Base-by-base conservation (phyloP, 495 filamentous ascomycete genomes). In the Mytilinidion resinicola region DNA sequence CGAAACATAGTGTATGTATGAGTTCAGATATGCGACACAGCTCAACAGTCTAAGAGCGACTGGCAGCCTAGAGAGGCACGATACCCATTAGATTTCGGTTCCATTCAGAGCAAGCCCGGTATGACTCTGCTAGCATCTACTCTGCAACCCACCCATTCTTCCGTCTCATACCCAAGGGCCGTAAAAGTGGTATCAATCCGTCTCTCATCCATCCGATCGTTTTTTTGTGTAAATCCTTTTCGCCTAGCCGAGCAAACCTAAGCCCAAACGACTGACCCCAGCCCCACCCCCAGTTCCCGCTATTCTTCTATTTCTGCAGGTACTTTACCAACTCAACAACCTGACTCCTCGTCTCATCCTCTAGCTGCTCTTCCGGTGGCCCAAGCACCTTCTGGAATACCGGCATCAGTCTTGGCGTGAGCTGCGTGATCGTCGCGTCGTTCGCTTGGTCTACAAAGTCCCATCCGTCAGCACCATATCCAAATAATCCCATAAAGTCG, bases 301-400 rank as follows among this genome's bases (percentile, higher is more conserved):
- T 17, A 30, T 9, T 8, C 21, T 17, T 30, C 42, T 66, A 61
- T 51, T 66, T 75, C 64, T 82, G 80, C 34, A 91, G 73, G 71
- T 83, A 89, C 69, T 83, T 81, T 55, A 89, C 84, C n/a, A 89
- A 76, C 74, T 88, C 78, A 19, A 80, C 73, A 38, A 91, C 71
- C 74, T 87, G 80, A 19, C 69, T 71, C 20, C 90, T 85, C 34
- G 88, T 91, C 74, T 90, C 86, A 36, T 85, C 82, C 55, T 87
- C 86, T 9, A 98, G 77, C 76, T 97, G 93, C 60, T 92, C 89
- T 61, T 85, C 78, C 0, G 91, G 90, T 37, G 85, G 82, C 20
- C 78, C 78, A 39, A 96, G 80, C 20, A 96, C 91, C 38, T 86
- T 72, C 69, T 88, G 84, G 68, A 97, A 88, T 57, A 96, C 74